Conservation (phyloP, 257 asterid species). For the Voacanga thouarsii region DNA sequence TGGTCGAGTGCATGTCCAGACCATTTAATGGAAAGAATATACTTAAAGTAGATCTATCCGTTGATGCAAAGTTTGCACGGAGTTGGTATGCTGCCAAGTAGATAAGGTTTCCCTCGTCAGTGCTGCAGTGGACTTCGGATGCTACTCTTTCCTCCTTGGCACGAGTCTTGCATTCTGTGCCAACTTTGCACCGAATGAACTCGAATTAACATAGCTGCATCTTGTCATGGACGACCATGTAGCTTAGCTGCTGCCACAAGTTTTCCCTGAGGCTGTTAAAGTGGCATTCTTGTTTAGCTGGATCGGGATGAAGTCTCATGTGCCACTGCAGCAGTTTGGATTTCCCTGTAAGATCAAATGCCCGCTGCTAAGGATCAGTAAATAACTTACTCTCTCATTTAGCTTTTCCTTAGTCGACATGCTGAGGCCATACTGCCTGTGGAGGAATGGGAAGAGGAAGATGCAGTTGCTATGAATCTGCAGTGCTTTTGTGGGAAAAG, state of each 20-base stretch:
- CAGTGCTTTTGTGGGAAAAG: neutral
- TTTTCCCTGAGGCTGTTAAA: neutral
- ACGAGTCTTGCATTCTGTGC: neutral
- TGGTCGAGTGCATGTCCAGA: conserved; percentile 82
- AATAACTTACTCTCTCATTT: neutral
- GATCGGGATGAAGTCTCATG: neutral
- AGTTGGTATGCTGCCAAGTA: conserved; percentile 96
- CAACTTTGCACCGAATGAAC: too few relatives aligned
- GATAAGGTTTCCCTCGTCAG: conserved; percentile 5
- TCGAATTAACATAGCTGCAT: neutral
- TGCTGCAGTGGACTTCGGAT: conserved; percentile 4
- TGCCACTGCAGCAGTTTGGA: conserved; percentile 4
- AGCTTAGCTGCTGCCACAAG: neutral
- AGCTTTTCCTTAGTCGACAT: neutral
- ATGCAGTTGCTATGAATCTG: neutral
- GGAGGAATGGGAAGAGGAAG: neutral
- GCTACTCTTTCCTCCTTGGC: neutral
- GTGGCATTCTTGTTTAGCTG: conserved; percentile 6
- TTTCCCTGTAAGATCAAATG: neutral
- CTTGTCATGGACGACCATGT: neutral
- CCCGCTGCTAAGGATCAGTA: conserved; percentile 1
- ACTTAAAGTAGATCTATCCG: conserved; percentile 80
- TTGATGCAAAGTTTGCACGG: conserved; percentile 90
- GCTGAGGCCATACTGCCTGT: neutral
- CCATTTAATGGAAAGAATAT: conserved; percentile 78